phyloP scores from a whole-genome alignment of 2,329 filamentous ascomycete species.

The Xylariaceae sp. region DNA sequence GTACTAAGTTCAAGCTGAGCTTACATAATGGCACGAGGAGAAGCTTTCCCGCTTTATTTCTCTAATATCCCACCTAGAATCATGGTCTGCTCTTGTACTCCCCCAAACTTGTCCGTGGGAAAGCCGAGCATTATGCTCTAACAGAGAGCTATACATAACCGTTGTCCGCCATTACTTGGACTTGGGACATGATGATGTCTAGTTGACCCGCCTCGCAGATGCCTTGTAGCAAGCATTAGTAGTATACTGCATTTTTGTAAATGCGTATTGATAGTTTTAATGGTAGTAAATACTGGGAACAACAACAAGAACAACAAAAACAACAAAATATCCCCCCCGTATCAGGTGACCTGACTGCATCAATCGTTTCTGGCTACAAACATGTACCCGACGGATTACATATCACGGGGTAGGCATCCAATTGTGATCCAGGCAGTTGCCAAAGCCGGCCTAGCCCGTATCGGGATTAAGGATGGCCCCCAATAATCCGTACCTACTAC shows the following conservation, averaged over 20 bases:
- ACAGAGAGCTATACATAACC: conserved; percentile 3
- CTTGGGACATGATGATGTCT: conserved; percentile 22
- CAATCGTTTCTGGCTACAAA: no score
- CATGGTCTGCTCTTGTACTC: conserved; percentile 8
- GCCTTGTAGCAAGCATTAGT: conserved; percentile 29
- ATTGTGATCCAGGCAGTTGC: no score
- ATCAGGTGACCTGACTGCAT: background rate
- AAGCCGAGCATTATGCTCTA: conserved; percentile 5
- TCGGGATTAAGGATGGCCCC: background rate
- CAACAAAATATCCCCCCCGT: background rate
- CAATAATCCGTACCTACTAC: background rate
- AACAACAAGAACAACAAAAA: no score
- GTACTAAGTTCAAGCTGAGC: conserved; percentile 58
- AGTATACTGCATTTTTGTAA: conserved; percentile 33
- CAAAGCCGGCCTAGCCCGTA: background rate
- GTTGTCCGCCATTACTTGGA: conserved; percentile 14
- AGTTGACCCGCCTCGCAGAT: conserved; percentile 25
- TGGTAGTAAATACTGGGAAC: conserved; percentile 21
- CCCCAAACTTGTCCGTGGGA: conserved; percentile 1
- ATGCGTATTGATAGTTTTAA: conserved; percentile 32
- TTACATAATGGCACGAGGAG: conserved; percentile 20
- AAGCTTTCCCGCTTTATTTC: conserved; percentile 18
- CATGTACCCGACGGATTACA: background rate
- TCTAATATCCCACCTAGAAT: conserved; percentile 11
- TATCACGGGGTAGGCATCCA: no score